Base-by-base conservation (phyloP, 176 grass and related monocot species). In the Coix lacrymajobi region DNA sequence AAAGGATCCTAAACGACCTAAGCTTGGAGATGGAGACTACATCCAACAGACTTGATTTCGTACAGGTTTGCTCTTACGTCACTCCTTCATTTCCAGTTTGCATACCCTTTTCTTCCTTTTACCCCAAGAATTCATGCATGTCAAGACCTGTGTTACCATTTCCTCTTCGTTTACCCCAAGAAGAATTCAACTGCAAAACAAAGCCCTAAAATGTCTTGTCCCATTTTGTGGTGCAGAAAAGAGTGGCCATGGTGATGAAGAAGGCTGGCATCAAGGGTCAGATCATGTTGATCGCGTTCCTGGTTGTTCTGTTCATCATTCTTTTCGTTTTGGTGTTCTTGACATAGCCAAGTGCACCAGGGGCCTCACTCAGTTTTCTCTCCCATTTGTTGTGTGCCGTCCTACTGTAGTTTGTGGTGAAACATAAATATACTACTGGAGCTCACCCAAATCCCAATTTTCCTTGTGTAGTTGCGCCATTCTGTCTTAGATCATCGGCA, bases 1-100 rank as follows among this genome's bases (percentile, higher is more conserved):
- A 98, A 88, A 98, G 84, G 86, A 96, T 98, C 36, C 65, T 98
- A n/a, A 86, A 90, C 54, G 91, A 90, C 41, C 58, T 98, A 79
- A 84, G 91, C 80, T 73, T 90, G 83, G 96, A 98, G 66, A 98
- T 96, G 93, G 96, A 98, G 52, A 96, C 93, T 25, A 98, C 96
- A 63, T 96, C 96, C 20, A 98, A 95, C 79, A 93, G 93, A 63
- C 96, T 98, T 29, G 93, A 95, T 66, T 96, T 98, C 62, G 96
- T 98, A 58, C 92, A 92, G 92, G 95, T 92, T 6, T 32, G 60
- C 62, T 76, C 40, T 30, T 74, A 60, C 11, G 14, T 62, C 15
- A 36, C 79, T n/a, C n/a, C 14, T 79, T 33, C 32, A 26, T 1
- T 17, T 38, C 25, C 49, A 45, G 16, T 39, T 70, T 77, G 60